A percentile compares a stretch with the other conserved stretches of the same genome.
Evolutionary conservation across 208 protist species (phyloP).

Genomic region (Acanthamoeba sp.): DNA sequence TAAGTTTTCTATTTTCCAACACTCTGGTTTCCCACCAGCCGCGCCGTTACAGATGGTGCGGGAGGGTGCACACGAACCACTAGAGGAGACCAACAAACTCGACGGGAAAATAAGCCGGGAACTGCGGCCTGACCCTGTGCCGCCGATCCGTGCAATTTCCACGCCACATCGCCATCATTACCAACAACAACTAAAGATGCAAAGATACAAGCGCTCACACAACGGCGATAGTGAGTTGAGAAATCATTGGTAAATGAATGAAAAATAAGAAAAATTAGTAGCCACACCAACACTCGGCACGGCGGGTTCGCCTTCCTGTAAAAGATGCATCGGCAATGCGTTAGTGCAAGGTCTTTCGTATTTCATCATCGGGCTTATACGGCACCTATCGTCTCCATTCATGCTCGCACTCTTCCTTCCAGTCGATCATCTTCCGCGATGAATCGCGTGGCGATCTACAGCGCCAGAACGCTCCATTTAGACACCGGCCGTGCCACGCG

Average conservation of each 20-base stretch:
- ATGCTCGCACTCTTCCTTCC: no score
- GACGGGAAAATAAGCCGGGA: conserved; percentile 32
- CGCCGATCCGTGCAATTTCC: conserved; percentile 18
- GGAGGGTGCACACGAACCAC: neutral
- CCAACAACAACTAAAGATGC: neutral
- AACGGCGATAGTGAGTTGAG: neutral
- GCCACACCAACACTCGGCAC: no score
- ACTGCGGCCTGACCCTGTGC: conserved; percentile 1
- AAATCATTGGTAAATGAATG: no score
- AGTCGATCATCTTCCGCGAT: neutral
- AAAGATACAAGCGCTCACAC: neutral
- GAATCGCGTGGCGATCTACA: neutral
- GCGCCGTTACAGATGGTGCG: neutral
- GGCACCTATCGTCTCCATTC: no score
- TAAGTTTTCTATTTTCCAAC: neutral
- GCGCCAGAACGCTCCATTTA: neutral
- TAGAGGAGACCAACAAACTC: conserved; percentile 3
- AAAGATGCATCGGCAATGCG: no score
- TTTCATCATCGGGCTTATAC: no score
- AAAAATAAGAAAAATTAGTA: no score
- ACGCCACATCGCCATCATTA: neutral
- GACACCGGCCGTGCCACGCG: neutral
- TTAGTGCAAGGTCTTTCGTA: no score
- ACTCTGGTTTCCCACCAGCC: neutral
- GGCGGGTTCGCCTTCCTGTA: no score